Evolutionary conservation across 2,329 filamentous ascomycete genomes (phyloP), one percentile per base, ranked within the genome.

Genomic region (Passalora sequoiae): DNA sequence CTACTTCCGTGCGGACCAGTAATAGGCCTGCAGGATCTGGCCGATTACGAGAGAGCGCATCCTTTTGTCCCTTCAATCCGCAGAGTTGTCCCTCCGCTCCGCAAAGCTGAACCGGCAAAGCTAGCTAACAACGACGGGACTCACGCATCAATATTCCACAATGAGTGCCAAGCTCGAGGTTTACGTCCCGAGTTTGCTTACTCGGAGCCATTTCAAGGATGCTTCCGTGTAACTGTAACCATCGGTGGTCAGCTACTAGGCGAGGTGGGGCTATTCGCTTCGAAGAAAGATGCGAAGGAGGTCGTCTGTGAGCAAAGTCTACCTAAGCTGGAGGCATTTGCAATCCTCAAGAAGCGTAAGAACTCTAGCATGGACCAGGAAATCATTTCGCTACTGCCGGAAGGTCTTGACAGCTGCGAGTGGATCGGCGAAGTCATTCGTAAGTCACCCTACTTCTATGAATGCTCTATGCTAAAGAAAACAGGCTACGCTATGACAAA

Each of bases 261-360:
- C 15, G 48, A 50, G 3, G 54, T 53, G 6, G 58, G 57, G 2
- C 53, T 50, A 12, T 69, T 60, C 48, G 51, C 53, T 6, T 66
- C 57, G 28, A 71, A 72, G 56, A 66, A 66, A 44, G 65, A 68
- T 38, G 69, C 66, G 0, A 70, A 68, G 43, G 69, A 72, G 44
- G 62, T 56, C 1, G 38, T 66, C 16, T 64, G 62, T 30, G 60
- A 60, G 52, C 50, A 44, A n/a, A 66, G 57, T 2, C 27, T 67
- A 4, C 47, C 44, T 2, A 36, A 60, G 3, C 33, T 69, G 4
- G 53, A 56, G 17, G 48, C 62, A 29, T 24, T 67, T 5, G 54
- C 54, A 55, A 27, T 46, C 27, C 58, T 19, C 17, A 54, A 48
- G 48, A 56, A 55, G 40, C 46, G 38, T 4, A 64, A 61, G 44